These are phyloP conservation scores for Cyberlindnera americana DNA, from an alignment of 805 yeast genomes.

Conservation along the genomic window DNA sequence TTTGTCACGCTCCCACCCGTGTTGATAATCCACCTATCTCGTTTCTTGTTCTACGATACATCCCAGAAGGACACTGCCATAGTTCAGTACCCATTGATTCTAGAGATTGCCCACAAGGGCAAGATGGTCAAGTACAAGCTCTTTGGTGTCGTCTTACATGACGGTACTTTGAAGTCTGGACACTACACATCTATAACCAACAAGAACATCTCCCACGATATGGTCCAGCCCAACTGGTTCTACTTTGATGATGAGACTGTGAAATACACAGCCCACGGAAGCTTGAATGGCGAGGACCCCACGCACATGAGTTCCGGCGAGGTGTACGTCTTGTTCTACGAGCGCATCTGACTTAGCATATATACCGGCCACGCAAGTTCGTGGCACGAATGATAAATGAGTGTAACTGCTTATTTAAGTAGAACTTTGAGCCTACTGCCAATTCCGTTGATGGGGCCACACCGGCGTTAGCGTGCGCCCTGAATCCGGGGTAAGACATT, in stretches of 20 bases:
- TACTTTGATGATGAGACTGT: slow-evolving; percentile 70
- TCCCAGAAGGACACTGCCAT: slow-evolving; percentile 50
- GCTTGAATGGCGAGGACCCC: slow-evolving; percentile 34
- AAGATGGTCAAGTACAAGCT: slow-evolving; percentile 43
- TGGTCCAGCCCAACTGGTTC: slow-evolving; percentile 55
- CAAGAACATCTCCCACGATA: slow-evolving; percentile 37
- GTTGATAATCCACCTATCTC: slow-evolving; percentile 77
- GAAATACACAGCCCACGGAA: slow-evolving; percentile 46
- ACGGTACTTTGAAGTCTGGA: slow-evolving; percentile 67
- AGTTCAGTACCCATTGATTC: slow-evolving; percentile 52
- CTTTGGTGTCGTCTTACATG: slow-evolving; percentile 65
- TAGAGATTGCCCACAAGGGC: slow-evolving; percentile 44
- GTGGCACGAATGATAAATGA: too few species aligned
- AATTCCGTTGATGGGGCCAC: too few species aligned
- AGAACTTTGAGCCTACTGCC: too few species aligned
- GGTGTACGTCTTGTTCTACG: slow-evolving; percentile 70
- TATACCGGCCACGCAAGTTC: too few species aligned
- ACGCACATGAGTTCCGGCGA: slow-evolving; percentile 47
- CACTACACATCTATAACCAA: slow-evolving; percentile 71
- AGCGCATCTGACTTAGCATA: too few species aligned
- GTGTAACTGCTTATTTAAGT: too few species aligned
- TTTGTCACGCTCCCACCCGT: slow-evolving; percentile 79
- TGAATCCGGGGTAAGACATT: too few species aligned
- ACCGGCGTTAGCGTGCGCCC: too few species aligned
- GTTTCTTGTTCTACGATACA: slow-evolving; percentile 58